These are phyloP conservation scores for Arabidopsis lyrata DNA, from an alignment of 441 rosid genomes.

Conservation along the genomic window DNA sequence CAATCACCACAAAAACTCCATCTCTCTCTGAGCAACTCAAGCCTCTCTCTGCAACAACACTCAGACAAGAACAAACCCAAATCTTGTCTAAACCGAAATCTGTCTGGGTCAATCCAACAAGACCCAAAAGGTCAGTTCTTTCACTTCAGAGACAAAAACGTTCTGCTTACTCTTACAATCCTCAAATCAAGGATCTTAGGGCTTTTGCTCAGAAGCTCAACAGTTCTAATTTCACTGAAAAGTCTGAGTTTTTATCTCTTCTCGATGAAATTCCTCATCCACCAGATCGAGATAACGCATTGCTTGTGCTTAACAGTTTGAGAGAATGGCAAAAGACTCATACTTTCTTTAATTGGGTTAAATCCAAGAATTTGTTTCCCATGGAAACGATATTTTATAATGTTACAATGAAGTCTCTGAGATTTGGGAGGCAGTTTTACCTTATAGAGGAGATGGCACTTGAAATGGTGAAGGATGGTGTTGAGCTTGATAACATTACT, in stretches of 20 bases:
- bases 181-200: conserved; percentile 69
- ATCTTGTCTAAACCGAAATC: conserved; percentile 81
- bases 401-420: conserved; percentile 83
- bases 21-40: conserved; percentile 89
- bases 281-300: conserved; percentile 67
- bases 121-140: conserved; percentile 85
- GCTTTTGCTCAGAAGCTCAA: conserved; percentile 73
- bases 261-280: conserved; percentile 70
- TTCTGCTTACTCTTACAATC: conserved; percentile 68
- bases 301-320: conserved; percentile 72
- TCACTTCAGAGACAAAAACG: conserved; percentile 85
- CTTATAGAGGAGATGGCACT: conserved; percentile 80
- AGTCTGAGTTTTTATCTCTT: conserved; percentile 50
- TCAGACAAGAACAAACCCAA: conserved; percentile 54
- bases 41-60: conserved; percentile 75
- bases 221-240: conserved; percentile 55
- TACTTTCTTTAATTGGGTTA: conserved; percentile 79
- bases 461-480: conserved; percentile 79
- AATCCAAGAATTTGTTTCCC: conserved; percentile 69
- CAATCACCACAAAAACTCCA: conserved; percentile 49
- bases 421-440: conserved; percentile 87
- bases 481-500: conserved; percentile 90
- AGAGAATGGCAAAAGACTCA: conserved; percentile 72
- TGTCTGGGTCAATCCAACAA: conserved; percentile 88
- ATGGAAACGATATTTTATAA: conserved; percentile 84